phyloP scores from a whole-genome alignment of 345 rosid species.

The Clarkia xantiana region DNA sequence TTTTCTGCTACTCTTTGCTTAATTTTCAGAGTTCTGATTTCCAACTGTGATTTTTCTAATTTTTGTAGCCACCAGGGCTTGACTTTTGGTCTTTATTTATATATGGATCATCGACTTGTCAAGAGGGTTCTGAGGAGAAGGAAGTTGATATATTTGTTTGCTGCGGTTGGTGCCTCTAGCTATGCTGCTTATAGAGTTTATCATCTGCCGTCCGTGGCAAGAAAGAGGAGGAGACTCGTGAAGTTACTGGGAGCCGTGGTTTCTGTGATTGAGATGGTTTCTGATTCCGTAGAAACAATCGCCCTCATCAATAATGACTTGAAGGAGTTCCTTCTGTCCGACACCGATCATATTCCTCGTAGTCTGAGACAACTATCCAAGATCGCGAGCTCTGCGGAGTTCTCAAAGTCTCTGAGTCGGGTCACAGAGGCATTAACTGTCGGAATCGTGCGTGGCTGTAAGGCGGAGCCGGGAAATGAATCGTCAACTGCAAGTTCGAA shows the following conservation, averaged over 20 bases:
- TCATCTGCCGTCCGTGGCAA: conserved; percentile 44
- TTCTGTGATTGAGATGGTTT: conserved; percentile 55
- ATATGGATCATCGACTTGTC: conserved; percentile 50
- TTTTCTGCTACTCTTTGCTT: not conserved
- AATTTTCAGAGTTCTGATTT: not conserved
- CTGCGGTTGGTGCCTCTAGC: conserved; percentile 48
- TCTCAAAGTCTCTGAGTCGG: conserved; percentile 38
- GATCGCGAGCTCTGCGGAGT: conserved; percentile 52
- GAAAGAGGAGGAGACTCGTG: conserved; percentile 46
- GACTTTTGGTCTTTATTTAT: conserved; percentile 3
- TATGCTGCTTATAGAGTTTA: conserved; percentile 68
- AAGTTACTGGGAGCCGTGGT: conserved; percentile 41
- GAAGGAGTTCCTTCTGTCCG: conserved; percentile 53
- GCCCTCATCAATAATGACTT: conserved; percentile 55
- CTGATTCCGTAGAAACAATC: conserved; percentile 56
- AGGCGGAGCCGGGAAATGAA: conserved; percentile 6
- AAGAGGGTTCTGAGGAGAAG: conserved; percentile 35
- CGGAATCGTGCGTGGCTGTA: conserved; percentile 53
- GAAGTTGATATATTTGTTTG: conserved; percentile 49
- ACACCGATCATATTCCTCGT: conserved; percentile 64
- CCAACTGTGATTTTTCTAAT: not conserved
- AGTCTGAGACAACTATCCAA: conserved; percentile 80
- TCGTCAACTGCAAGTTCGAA: conserved; percentile 13
- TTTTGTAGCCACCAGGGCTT: conserved; percentile 11
- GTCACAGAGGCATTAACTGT: conserved; percentile 50